Evolutionary conservation across 1,284 basidiomycete species (phyloP), one percentile per base, ranked within the genome.

Genomic region (Waitea zeae): DNA sequence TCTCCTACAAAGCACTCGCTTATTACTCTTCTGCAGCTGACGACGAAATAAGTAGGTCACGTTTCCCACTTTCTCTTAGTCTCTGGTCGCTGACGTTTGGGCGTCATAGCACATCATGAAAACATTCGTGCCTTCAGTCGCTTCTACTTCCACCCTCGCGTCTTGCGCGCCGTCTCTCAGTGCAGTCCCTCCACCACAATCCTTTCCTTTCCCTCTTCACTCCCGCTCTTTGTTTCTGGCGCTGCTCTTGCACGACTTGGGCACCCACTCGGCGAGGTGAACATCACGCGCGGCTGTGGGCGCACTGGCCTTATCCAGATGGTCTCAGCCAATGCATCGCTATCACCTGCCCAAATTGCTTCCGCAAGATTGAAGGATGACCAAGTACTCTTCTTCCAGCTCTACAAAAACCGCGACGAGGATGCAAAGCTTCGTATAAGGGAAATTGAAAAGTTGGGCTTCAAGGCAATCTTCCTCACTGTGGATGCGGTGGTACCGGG

Each of bases 171-270:
- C 5, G 71, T 90, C 14, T 67, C 69, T 4, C 49, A 62, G 31
- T 76, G 78, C 37, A 76, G 88, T 52, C 67, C 78, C 3, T 74
- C 72, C 0, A 87, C 84, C 1, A 73, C 62, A 5, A 77, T 92
- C 40, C 64, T 90, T 33, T 84, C 83, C 5, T 69, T 67, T 49
- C 62, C 62, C 35, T 75, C 76, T n/a, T 62, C 70, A 1, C 67
- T 89, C 38, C 87, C 87, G 0, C 60, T 92, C 12, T 92, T 89
- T 53, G 83, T 88, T 33, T 76, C 74, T 31, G 86, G 81, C 11
- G 82, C 81, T 15, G 89, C 87, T 3, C 73, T 92, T 42, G 88
- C 87, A n/a, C 81, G 80, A 46, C 64, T 93, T 3, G 88, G 88
- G 1, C 89, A 95, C 49, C 89, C 89, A 2, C 57, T 72, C 22